Percentiles rank a stretch among this genome's conserved stretches.
These are phyloP conservation scores for Nakazawaea pomicola DNA, from an alignment of 805 yeast species.

Conservation along the genomic window DNA sequence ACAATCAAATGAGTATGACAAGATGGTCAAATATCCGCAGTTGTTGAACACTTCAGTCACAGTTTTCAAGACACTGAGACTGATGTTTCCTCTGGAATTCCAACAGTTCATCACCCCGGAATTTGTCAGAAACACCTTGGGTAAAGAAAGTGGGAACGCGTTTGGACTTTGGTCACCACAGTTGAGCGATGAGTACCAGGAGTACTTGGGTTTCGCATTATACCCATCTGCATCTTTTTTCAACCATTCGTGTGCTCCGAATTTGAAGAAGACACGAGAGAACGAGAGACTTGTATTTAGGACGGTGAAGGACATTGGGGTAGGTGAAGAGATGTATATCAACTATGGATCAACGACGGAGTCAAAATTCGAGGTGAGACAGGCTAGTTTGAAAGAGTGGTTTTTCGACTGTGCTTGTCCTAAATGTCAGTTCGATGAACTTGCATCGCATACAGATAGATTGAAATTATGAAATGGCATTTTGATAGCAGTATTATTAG, in stretches of 20 bases:
- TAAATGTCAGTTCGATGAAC: conserved; percentile 29
- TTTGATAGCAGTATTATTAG: neutral
- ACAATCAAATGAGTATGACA: conserved; percentile 48
- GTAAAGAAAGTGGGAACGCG: conserved; percentile 61
- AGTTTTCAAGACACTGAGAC: conserved; percentile 42
- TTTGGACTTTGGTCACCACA: conserved; percentile 59
- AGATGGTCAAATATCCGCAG: conserved; percentile 40
- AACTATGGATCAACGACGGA: conserved; percentile 51
- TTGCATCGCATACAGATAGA: neutral
- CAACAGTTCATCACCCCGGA: conserved; percentile 32
- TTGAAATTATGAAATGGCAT: neutral
- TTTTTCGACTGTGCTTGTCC: conserved; percentile 52
- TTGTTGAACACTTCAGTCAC: conserved; percentile 41
- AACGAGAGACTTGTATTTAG: conserved; percentile 36
- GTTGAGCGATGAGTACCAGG: conserved; percentile 31
- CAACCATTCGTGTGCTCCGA: conserved; percentile 64
- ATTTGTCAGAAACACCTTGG: conserved; percentile 42
- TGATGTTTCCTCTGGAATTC: conserved; percentile 31
- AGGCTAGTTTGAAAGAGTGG: conserved; percentile 44
- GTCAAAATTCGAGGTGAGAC: conserved; percentile 36
- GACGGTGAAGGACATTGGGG: conserved; percentile 32
- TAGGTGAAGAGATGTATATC: conserved; percentile 51
- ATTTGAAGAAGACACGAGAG: conserved; percentile 39
- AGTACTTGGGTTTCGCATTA: conserved; percentile 55
- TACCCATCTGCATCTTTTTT: conserved; percentile 62